A percentile compares a stretch with the other conserved stretches of the same genome.
Conservation (phyloP, 2,329 filamentous ascomycete genomes). For the Ceratocystis papillata region DNA sequence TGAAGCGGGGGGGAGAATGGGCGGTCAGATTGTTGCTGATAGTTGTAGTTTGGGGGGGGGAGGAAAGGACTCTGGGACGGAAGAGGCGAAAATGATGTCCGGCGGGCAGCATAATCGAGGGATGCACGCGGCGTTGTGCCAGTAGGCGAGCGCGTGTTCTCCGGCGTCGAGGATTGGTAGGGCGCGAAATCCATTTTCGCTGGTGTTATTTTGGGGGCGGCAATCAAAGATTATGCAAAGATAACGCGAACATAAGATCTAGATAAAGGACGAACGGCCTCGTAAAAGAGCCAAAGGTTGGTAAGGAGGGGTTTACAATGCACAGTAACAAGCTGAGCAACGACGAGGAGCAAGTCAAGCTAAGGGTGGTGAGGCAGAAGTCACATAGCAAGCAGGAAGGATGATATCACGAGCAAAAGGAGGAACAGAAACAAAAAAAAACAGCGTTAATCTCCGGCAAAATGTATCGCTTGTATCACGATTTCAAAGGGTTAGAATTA, state of each 20-base stretch:
- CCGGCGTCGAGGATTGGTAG: slow-evolving; percentile 86
- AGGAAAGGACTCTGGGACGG: slow-evolving; percentile 26
- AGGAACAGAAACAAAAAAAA: background rate
- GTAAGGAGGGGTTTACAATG: background rate
- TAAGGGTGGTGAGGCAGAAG: background rate
- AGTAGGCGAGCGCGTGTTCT: slow-evolving; percentile 66
- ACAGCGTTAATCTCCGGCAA: background rate
- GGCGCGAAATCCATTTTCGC: slow-evolving; percentile 80
- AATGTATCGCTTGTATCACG: background rate
- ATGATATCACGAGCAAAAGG: background rate
- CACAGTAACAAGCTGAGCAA: background rate
- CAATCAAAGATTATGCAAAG: background rate
- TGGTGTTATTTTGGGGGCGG: background rate
- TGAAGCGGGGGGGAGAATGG: slow-evolving; percentile 32
- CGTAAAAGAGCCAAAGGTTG: background rate
- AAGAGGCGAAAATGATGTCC: slow-evolving; percentile 43
- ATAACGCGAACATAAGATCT: background rate
- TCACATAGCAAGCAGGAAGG: background rate
- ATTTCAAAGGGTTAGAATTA: background rate
- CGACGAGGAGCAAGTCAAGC: background rate
- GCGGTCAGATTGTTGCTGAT: slow-evolving; percentile 29
- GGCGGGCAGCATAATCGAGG: slow-evolving; percentile 42
- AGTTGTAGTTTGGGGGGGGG: background rate
- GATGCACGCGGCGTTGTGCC: slow-evolving; percentile 46
- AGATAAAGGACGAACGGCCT: background rate